Evolutionary conservation across 306 rosid genomes (phyloP).

Genomic region (Lagenaria siceraria): DNA sequence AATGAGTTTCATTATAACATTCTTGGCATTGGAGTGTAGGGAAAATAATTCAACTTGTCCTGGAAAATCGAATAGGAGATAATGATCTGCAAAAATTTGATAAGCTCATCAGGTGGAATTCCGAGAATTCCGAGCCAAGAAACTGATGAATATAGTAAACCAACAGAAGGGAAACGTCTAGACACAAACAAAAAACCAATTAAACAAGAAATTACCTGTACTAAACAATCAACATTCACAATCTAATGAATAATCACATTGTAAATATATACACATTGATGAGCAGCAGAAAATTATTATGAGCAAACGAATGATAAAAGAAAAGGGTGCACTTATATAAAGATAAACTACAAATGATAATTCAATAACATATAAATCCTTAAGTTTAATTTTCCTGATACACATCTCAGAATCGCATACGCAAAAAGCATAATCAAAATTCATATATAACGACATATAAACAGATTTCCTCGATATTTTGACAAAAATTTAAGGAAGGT

Average conservation of each 20-base stretch:
- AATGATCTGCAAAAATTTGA: conserved; percentile 60
- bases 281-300: neutral
- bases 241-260: neutral
- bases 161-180: neutral
- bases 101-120: conserved; percentile 11
- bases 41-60: conserved; percentile 92
- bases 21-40: conserved; percentile 79
- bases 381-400: neutral
- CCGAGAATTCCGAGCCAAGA: neutral
- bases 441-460: neutral
- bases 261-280: neutral
- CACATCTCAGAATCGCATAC: neutral
- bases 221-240: neutral
- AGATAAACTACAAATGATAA: neutral
- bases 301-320: neutral
- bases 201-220: neutral
- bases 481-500: neutral
- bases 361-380: neutral
- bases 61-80: conserved; percentile 94
- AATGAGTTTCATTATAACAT: conserved; percentile 56
- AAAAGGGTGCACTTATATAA: neutral
- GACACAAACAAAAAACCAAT: neutral
- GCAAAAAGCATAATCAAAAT: neutral
- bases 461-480: neutral
- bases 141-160: neutral